phyloP scores from a whole-genome alignment of 2,329 filamentous ascomycete species.

The Fusarium redolens region DNA sequence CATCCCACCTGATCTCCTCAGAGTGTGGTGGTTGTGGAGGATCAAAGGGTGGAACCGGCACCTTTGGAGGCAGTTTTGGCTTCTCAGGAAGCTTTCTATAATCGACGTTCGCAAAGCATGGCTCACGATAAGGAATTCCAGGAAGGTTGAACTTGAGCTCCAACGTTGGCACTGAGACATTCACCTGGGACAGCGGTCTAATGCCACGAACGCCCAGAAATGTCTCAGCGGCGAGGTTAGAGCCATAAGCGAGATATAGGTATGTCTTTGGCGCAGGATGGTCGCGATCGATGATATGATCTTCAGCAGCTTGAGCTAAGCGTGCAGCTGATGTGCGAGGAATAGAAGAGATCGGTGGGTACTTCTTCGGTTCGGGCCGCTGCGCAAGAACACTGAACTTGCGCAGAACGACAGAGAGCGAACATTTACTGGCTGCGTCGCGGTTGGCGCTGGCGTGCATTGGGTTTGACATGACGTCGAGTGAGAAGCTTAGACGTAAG shows the following conservation, averaged over 20 bases:
- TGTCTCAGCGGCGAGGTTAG: constrained; percentile 83
- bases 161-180: constrained; percentile 83
- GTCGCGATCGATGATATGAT: constrained; percentile 38
- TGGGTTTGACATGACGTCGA: constrained; percentile 28
- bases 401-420: constrained; percentile 36
- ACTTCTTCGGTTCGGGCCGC: constrained; percentile 38
- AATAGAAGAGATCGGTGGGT: constrained; percentile 48
- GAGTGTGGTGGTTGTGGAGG: constrained; percentile 40
- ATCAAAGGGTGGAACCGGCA: constrained; percentile 43
- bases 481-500: constrained; percentile 14
- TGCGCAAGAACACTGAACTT: constrained; percentile 40
- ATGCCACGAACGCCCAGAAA: constrained; percentile 84
- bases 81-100: constrained; percentile 64
- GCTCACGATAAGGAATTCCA: constrained; percentile 86
- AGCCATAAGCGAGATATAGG: constrained; percentile 90
- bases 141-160: constrained; percentile 86
- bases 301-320: constrained; percentile 46
- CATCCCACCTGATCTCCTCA: constrained; percentile 68
- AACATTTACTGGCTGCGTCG: constrained; percentile 14
- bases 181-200: constrained; percentile 81
- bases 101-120: constrained; percentile 89
- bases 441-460: not conserved
- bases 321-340: constrained; percentile 47
- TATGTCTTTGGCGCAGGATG: constrained; percentile 60
- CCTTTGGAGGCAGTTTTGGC: constrained; percentile 48